Conservation (phyloP, 2,329 filamentous ascomycete genomes). For the Diaporthe citri region DNA sequence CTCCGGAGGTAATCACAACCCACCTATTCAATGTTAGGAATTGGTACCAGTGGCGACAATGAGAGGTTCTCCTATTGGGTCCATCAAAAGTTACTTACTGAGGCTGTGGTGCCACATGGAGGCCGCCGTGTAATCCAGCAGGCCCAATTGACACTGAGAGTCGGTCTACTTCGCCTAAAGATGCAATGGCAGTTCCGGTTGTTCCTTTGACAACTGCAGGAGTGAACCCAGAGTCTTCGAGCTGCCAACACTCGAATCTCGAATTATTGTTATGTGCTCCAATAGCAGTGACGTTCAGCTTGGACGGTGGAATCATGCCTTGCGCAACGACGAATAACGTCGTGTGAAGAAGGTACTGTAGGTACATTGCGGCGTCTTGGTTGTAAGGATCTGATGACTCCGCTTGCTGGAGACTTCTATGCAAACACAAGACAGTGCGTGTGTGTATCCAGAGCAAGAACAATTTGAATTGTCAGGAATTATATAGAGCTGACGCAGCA, state of each 20-base stretch:
- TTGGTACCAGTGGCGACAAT: background rate
- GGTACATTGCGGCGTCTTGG: background rate
- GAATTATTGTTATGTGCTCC: background rate
- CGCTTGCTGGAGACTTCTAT: background rate
- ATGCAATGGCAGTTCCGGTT: background rate
- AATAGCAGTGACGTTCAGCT: background rate
- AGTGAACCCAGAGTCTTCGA: background rate
- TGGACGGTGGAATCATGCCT: background rate
- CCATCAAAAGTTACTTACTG: background rate
- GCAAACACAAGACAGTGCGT: background rate
- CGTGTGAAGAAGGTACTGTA: background rate
- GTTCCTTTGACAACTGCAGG: background rate
- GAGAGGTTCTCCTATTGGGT: background rate
- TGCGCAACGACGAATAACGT: rapidly evolving
- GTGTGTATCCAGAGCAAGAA: background rate
- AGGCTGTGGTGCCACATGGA: background rate
- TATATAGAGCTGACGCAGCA: background rate
- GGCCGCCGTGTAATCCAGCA: background rate
- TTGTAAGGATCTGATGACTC: background rate
- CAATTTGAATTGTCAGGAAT: background rate
- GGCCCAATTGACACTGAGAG: background rate
- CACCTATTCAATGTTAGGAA: background rate
- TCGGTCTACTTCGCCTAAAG: background rate
- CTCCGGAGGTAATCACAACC: background rate
- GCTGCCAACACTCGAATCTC: conserved; percentile 7